Base-by-base conservation (phyloP, 139 green algal species). In the Ettlia oleoabundans region DNA sequence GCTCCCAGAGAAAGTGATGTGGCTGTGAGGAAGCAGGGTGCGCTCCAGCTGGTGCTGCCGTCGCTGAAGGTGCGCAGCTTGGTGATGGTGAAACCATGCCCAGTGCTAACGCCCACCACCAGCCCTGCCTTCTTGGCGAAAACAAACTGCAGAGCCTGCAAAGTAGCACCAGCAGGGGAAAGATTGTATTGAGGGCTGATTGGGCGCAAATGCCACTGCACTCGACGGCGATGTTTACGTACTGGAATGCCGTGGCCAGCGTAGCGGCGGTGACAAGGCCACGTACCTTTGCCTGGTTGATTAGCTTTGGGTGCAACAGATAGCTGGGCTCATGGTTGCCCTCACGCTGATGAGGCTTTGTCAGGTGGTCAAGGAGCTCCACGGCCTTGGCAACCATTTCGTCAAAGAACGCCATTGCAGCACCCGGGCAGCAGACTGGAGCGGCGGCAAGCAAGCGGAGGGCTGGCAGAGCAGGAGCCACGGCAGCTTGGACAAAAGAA, bases 1-100 rank as follows among this genome's bases (percentile, higher is more conserved):
- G 55, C 55, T 32, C 55, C 55, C 55, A n/a, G 9, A 9, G 55
- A 65, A 22, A 65, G 18, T 9, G 55, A 65, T 15, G 55, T 9
- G 55, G 55, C 55, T 15, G 55, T 65, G 55, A 65, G 55, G 55
- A 65, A 65, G 55, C 55, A 65, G 55, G 55, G 55, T 32, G 55
- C 55, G 55, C 55, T 65, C 55, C 55, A 65, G 9, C 18, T 22
- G 55, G 55, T 65, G 55, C 21, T 32, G 55, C 55, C 55, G 55
- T n/a, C 55, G 21, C 30, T 22, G 30, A 65, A 65, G 5, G 55
- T 65, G 15, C 55, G 15, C 28, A n/a, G 15, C 55, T 65, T 65
- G 18, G 21, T 9, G 18, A 65, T n/a, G 9, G 55, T 65, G 55
- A 65, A 65, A 5, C 55, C 55, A n/a, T 65, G 55, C 55, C 55